Base-by-base conservation (phyloP, 495 filamentous ascomycete genomes). In the Achaetomiella virescens region DNA sequence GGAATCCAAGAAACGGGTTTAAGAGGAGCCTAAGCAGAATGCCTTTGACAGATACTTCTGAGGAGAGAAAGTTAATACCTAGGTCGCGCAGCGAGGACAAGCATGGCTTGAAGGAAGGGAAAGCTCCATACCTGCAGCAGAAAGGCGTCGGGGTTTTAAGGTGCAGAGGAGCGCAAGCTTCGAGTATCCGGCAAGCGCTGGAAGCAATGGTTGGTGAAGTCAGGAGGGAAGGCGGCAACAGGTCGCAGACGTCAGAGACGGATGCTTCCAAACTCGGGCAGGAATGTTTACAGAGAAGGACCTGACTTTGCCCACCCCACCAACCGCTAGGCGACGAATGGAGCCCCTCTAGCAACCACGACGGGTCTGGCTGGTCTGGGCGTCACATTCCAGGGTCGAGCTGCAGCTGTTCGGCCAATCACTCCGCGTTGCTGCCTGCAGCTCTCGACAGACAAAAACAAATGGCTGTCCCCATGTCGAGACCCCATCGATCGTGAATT, bases 281-380 rank as follows among this genome's bases (percentile, higher is more conserved):
- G 24, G 49, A 53, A 56, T 61, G 58, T 64, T 64, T 64, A 64
- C 62, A 59, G 31, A 40, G 51, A 7, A 52, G 12, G 52, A 52
- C 57, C 50, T 41, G 44, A 45, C 43, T 56, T 41, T 57, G 43
- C 29, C 15, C 14, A 29, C 61, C 54, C 57, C 61, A 58, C 55
- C 42, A 46, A 18, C 55, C 37, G 42, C 59, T 54, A 44, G 58
- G 58, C 41, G 54, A 61, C 54, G 48, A 57, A 48, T 54, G 48
- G n/a, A 31, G 58, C 58, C 58, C 57, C 61, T 60, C 61, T 29
- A 57, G 58, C 58, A 64, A 64, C 58, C 55, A 41, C 45, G n/a
- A 53, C 20, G 18, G n/a, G 44, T 9, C 31, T 20, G 48, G 41
- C 44, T 27, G 27, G 35, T 44, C 52, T 27, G 33, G 50, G 38